phyloP scores from a whole-genome alignment of 106 monocot species.

The Hemerocallis citrina region DNA sequence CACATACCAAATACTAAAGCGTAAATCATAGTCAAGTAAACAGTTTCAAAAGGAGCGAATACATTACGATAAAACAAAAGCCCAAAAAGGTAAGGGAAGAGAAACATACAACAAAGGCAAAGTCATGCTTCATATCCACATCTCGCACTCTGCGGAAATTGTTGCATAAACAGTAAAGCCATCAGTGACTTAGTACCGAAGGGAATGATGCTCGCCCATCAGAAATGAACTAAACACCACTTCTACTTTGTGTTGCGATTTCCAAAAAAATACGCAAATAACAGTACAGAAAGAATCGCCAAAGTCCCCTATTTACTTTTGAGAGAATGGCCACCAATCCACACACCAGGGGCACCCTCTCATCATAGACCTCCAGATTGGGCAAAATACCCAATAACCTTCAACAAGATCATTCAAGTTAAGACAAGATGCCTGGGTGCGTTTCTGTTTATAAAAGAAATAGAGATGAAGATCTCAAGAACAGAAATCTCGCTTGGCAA shows the following conservation, averaged over 20 bases:
- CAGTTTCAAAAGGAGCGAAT: neutral
- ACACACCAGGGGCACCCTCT: slow-evolving; percentile 97
- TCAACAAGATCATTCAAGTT: slow-evolving; percentile 97
- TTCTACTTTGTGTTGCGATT: slow-evolving; percentile 46
- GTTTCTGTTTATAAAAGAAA: slow-evolving; percentile 23
- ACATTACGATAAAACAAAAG: neutral
- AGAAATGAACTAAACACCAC: slow-evolving; percentile 61
- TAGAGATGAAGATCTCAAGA: neutral
- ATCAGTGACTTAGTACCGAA: slow-evolving; percentile 51
- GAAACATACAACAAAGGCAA: slow-evolving; percentile 89
- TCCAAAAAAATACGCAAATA: slow-evolving; percentile 67
- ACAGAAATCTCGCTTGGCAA: neutral
- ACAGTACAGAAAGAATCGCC: slow-evolving; percentile 88
- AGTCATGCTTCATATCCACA: slow-evolving; percentile 99
- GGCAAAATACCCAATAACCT: slow-evolving; percentile 81
- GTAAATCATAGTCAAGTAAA: neutral
- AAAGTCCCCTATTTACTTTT: slow-evolving; percentile 44
- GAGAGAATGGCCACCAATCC: slow-evolving; percentile 69
- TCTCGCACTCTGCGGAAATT: slow-evolving; percentile 96
- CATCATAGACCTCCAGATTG: slow-evolving; percentile 85
- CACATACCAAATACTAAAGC: too few relatives aligned
- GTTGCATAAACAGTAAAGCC: slow-evolving; percentile 97
- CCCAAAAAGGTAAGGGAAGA: neutral
- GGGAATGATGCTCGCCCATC: slow-evolving; percentile 40
- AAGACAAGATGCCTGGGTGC: slow-evolving; percentile 41